A percentile compares a stretch with the other conserved stretches of the same genome.
Evolutionary conservation across 306 rosid species (phyloP).

Genomic region (Acacia acuminata): DNA sequence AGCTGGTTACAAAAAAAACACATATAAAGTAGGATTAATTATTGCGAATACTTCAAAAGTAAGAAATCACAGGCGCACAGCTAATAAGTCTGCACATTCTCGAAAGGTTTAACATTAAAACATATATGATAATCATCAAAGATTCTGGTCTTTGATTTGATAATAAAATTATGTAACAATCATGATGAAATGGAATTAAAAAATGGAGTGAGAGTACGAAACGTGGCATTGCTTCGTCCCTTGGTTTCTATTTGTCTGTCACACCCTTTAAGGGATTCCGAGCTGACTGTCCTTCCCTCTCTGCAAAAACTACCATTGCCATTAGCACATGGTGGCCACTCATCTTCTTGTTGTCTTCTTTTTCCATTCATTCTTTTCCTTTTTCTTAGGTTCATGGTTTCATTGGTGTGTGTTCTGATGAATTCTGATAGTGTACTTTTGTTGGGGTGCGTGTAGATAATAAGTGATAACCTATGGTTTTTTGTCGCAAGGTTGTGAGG

Average conservation of each 20-base stretch:
- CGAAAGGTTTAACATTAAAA: background rate
- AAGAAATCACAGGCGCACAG: conserved; percentile 41
- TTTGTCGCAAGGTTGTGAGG: background rate
- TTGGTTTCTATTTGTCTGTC: background rate
- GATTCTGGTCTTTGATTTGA: conserved; percentile 31
- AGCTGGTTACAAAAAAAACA: background rate
- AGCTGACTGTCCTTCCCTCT: conserved; percentile 32
- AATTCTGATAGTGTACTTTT: background rate
- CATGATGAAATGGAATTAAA: conserved; percentile 20
- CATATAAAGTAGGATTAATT: conserved; percentile 31
- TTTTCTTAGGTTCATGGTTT: background rate
- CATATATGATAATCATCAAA: background rate
- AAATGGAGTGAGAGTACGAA: conserved; percentile 22
- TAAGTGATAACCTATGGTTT: background rate
- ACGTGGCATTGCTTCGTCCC: conserved; percentile 36
- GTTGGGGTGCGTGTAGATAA: background rate
- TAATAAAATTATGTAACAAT: background rate
- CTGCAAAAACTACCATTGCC: conserved; percentile 28
- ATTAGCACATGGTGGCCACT: conserved; percentile 47
- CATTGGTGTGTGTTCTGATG: background rate
- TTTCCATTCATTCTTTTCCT: background rate
- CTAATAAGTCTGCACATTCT: background rate
- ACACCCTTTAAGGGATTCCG: conserved; percentile 35
- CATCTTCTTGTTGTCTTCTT: background rate
- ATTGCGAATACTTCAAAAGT: conserved; percentile 39